phyloP scores from a whole-genome alignment of 257 asterid species.

The Scutellaria baicalensis region DNA sequence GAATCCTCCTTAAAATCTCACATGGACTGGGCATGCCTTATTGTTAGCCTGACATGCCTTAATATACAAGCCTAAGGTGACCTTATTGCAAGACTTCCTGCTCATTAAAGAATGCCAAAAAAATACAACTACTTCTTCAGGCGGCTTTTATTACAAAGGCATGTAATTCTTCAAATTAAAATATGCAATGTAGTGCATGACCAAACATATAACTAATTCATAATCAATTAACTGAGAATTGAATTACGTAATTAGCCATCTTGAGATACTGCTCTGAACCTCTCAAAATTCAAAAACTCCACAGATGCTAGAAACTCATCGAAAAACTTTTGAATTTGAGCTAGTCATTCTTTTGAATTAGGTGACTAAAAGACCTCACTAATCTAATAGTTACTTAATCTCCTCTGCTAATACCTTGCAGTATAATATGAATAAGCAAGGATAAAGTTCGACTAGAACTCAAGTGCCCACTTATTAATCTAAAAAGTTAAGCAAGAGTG shows the following conservation, averaged over 20 bases:
- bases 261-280: slow-evolving; percentile 2
- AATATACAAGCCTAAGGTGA: neutral
- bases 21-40: neutral
- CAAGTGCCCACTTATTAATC: neutral
- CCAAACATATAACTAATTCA: neutral
- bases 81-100: neutral
- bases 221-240: neutral
- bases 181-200: neutral
- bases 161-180: neutral
- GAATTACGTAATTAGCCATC: neutral
- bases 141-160: neutral
- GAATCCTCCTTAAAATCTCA: neutral
- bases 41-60: neutral
- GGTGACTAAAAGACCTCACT: neutral
- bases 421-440: neutral
- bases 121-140: neutral
- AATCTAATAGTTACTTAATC: neutral
- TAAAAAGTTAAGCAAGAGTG: neutral
- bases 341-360: neutral
- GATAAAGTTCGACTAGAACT: neutral
- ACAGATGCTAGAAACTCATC: neutral
- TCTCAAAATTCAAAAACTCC: neutral
- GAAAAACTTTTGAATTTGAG: slow-evolving; percentile 7
- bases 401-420: neutral
- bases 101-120: neutral